Evolutionary conservation across 2,329 filamentous ascomycete species (phyloP).

Genomic region (Ilyonectria robusta): DNA sequence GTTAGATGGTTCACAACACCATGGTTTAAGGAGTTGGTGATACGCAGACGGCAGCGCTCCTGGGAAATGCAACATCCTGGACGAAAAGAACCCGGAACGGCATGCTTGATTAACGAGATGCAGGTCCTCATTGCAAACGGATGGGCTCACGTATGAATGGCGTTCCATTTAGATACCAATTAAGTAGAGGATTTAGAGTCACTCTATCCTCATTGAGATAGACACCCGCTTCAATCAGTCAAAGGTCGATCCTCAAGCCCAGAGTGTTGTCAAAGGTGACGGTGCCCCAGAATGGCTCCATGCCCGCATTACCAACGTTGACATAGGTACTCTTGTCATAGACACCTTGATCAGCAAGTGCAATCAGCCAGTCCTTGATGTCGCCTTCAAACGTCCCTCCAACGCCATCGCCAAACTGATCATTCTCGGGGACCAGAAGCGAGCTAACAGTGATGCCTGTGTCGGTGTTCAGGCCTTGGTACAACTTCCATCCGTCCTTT

Average conservation of each 20-base stretch:
- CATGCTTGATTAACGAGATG: conserved; percentile 14
- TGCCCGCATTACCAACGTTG: conserved; percentile 38
- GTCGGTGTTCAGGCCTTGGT: conserved; percentile 34
- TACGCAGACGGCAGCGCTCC: not conserved
- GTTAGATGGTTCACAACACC: conserved; percentile 14
- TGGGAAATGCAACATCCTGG: conserved; percentile 1
- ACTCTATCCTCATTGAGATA: too few species aligned
- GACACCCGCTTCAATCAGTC: not conserved
- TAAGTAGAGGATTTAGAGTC: too few species aligned
- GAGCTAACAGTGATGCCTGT: conserved; percentile 38
- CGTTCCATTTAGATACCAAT: too few species aligned
- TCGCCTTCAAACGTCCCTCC: conserved; percentile 32
- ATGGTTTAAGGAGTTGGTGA: conserved; percentile 7
- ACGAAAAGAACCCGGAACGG: not conserved
- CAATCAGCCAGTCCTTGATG: conserved; percentile 40
- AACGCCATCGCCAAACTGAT: conserved; percentile 27
- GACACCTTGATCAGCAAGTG: conserved; percentile 29
- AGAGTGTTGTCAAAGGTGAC: conserved; percentile 36
- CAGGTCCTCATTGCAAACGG: conserved; percentile 7
- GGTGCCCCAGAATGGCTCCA: conserved; percentile 39
- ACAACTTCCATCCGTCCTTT: conserved; percentile 38
- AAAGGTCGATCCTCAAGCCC: conserved; percentile 33
- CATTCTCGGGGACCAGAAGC: conserved; percentile 23
- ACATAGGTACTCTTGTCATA: conserved; percentile 32
- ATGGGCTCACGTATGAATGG: conserved; percentile 10